Conservation (phyloP, 2,329 filamentous ascomycete species). For the Phialemonium atrogriseum region DNA sequence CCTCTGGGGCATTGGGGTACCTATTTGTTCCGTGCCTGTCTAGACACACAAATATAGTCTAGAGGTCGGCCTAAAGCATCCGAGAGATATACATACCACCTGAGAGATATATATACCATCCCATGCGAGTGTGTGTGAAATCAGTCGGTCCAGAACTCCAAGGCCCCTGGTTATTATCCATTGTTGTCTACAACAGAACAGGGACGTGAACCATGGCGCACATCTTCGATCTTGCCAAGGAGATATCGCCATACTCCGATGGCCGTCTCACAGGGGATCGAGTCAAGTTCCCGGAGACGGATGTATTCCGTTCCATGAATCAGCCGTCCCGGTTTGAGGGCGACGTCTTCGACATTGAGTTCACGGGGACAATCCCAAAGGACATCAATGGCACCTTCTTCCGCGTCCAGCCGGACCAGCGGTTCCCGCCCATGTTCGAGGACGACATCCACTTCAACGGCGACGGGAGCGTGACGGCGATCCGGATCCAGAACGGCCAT, state of each 20-base stretch:
- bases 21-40: no score
- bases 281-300: constrained; percentile 24
- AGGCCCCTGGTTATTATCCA: no score
- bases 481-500: constrained; percentile 29
- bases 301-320: constrained; percentile 27
- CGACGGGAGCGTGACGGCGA: constrained; percentile 30
- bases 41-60: no score
- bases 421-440: constrained; percentile 45
- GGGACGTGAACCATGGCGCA: constrained; percentile 28
- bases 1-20: no score
- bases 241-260: constrained; percentile 21
- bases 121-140: no score
- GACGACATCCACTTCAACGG: constrained; percentile 35
- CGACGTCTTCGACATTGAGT: constrained; percentile 28
- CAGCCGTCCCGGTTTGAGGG: constrained; percentile 26
- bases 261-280: constrained; percentile 18
- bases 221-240: constrained; percentile 23
- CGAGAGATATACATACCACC: no score
- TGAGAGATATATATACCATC: no score
- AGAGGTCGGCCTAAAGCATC: no score
- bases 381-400: constrained; percentile 40
- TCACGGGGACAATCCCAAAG: constrained; percentile 30
- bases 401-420: constrained; percentile 43
- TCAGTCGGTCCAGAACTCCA: no score
- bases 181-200: no score